Evolutionary conservation across 495 filamentous ascomycete genomes (phyloP).

Genomic region (Podospora sp.): DNA sequence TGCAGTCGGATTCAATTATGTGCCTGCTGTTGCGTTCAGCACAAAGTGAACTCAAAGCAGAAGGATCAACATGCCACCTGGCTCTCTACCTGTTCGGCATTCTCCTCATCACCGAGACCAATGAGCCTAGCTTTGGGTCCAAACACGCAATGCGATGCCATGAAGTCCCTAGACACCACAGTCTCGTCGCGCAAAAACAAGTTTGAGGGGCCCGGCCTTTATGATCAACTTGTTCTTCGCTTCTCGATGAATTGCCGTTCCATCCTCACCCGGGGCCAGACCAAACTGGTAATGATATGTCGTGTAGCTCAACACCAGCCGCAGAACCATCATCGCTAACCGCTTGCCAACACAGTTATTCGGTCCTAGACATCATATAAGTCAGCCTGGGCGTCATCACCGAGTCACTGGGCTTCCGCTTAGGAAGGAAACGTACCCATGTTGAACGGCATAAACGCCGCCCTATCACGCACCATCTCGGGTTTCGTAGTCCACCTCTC

Average conservation of each 20-base stretch:
- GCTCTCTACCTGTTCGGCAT: too few species aligned
- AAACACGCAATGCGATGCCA: too few species aligned
- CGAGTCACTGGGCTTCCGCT: too few species aligned
- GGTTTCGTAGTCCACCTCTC: conserved; percentile 55
- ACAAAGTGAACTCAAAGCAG: too few species aligned
- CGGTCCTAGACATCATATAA: not conserved
- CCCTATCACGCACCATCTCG: conserved; percentile 49
- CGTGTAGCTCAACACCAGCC: conserved; percentile 32
- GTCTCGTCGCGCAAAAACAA: conserved; percentile 12
- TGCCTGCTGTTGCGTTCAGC: too few species aligned
- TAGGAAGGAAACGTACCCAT: conserved; percentile 22
- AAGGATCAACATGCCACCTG: too few species aligned
- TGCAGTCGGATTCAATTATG: too few species aligned
- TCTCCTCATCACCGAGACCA: too few species aligned
- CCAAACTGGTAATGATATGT: conserved; percentile 20
- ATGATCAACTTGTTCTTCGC: conserved; percentile 22
- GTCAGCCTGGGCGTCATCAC: too few species aligned
- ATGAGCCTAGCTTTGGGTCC: too few species aligned
- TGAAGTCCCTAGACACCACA: too few species aligned
- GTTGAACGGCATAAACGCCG: conserved; percentile 57
- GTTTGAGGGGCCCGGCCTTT: conserved; percentile 21
- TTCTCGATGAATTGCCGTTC: conserved; percentile 18
- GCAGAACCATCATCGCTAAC: conserved; percentile 34
- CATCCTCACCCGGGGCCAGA: conserved; percentile 29
- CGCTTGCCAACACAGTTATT: conserved; percentile 37